Percentiles rank a stretch among this genome's conserved stretches.
These are phyloP conservation scores for Nitzschia sp. DNA, from an alignment of 108 stramenopile species.

Conservation along the genomic window DNA sequence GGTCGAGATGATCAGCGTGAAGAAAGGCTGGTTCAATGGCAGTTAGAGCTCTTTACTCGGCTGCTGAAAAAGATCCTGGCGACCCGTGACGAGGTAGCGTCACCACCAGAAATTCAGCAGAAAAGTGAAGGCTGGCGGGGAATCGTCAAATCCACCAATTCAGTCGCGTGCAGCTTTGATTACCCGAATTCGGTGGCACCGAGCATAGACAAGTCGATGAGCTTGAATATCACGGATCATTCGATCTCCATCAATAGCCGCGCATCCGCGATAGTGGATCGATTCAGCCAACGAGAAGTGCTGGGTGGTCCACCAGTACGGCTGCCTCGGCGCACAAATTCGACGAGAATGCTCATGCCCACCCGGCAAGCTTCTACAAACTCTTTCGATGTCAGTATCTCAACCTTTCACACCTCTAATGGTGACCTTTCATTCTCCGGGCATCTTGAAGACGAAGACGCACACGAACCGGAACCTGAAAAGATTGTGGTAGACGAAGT, in stretches of 20 bases:
- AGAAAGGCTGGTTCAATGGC: constrained; percentile 31
- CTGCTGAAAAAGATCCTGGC: constrained; percentile 22
- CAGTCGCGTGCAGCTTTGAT: too few species aligned
- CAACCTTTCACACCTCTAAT: constrained; percentile 3
- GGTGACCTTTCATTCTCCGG: not conserved
- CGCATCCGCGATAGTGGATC: not conserved
- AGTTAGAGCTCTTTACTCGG: constrained; percentile 13
- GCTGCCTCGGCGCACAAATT: not conserved
- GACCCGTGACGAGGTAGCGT: not conserved
- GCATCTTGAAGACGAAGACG: not conserved
- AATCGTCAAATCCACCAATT: not conserved
- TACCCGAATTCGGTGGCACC: not conserved
- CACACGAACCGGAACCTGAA: too few species aligned
- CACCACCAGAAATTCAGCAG: not conserved
- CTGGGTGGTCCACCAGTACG: not conserved
- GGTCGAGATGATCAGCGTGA: constrained; percentile 9
- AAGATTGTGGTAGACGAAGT: constrained; percentile 23
- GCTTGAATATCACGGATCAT: not conserved
- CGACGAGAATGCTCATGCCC: not conserved
- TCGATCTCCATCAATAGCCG: not conserved
- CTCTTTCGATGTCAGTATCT: constrained; percentile 1
- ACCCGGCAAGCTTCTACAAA: not conserved
- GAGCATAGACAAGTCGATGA: not conserved
- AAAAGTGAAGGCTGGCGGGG: not conserved
- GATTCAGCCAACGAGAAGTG: not conserved